These are phyloP conservation scores for Starmerella tilneyi DNA, from an alignment of 805 yeast species.

Conservation along the genomic window DNA sequence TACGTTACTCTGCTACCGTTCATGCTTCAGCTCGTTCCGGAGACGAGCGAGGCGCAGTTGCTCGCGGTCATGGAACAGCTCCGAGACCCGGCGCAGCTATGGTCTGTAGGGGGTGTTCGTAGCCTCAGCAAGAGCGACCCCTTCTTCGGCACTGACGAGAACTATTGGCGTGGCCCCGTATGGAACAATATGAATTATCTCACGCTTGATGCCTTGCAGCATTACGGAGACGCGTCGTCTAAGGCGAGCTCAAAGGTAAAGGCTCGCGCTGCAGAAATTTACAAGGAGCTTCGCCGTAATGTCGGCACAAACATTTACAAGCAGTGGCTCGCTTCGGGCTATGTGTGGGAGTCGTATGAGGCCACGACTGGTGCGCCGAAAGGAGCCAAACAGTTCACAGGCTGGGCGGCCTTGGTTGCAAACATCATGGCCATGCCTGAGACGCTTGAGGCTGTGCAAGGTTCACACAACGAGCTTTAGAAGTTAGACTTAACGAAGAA, in stretches of 20 bases:
- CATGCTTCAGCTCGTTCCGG: constrained; percentile 50
- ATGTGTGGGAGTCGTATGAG: constrained; percentile 84
- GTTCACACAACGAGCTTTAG: constrained; percentile 13
- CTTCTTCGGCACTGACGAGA: constrained; percentile 65
- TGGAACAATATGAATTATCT: constrained; percentile 90
- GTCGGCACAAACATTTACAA: constrained; percentile 55
- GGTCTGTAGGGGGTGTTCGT: constrained; percentile 70
- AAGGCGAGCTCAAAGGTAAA: constrained; percentile 26
- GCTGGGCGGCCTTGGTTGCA: constrained; percentile 83
- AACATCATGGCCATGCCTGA: constrained; percentile 78
- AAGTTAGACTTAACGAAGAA: neutral
- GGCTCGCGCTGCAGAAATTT: constrained; percentile 40
- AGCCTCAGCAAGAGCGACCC: constrained; percentile 62
- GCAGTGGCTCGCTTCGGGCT: constrained; percentile 69
- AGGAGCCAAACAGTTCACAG: constrained; percentile 82
- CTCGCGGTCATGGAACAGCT: constrained; percentile 46
- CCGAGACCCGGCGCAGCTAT: constrained; percentile 60
- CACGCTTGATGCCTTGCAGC: constrained; percentile 54
- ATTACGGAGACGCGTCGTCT: constrained; percentile 39
- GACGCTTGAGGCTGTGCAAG: neutral
- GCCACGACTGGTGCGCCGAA: constrained; percentile 62
- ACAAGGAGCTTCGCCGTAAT: constrained; percentile 50
- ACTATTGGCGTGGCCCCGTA: constrained; percentile 92
- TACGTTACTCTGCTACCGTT: constrained; percentile 83
- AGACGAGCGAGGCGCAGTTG: constrained; percentile 40